phyloP scores from a whole-genome alignment of 768 basidiomycete genomes.

The Nidula microcarpa region DNA sequence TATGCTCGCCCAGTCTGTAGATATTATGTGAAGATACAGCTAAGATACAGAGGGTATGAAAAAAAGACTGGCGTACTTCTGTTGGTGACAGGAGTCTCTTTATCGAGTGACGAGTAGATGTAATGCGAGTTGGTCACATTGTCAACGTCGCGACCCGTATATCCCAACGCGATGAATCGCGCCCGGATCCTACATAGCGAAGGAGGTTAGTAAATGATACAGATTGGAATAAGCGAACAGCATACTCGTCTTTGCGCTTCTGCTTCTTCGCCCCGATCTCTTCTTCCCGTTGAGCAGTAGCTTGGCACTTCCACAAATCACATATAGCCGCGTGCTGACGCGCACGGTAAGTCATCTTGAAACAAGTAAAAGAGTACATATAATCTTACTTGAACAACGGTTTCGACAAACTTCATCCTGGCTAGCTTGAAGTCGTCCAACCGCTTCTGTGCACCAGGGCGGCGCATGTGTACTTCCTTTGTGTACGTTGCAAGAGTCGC shows the following conservation, averaged over 20 bases:
- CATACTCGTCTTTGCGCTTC: neutral
- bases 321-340: neutral
- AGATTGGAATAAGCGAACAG: neutral
- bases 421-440: constrained; percentile 18
- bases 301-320: neutral
- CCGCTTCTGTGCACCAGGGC: constrained; percentile 16
- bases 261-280: neutral
- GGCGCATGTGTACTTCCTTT: constrained; percentile 13
- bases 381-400: constrained; percentile 8
- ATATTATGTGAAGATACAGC: too few species aligned
- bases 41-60: too few species aligned
- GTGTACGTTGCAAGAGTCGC: constrained; percentile 8
- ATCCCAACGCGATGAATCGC: neutral
- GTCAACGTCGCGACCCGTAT: neutral
- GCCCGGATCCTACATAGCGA: neutral
- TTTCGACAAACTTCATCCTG: constrained; percentile 8
- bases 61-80: neutral
- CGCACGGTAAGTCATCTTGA: neutral
- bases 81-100: neutral
- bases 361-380: neutral
- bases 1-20: too few species aligned
- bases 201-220: neutral
- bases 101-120: neutral
- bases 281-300: neutral
- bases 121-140: neutral